Base-by-base conservation (phyloP, 208 protist species). In the Leishmania braziliensis region DNA sequence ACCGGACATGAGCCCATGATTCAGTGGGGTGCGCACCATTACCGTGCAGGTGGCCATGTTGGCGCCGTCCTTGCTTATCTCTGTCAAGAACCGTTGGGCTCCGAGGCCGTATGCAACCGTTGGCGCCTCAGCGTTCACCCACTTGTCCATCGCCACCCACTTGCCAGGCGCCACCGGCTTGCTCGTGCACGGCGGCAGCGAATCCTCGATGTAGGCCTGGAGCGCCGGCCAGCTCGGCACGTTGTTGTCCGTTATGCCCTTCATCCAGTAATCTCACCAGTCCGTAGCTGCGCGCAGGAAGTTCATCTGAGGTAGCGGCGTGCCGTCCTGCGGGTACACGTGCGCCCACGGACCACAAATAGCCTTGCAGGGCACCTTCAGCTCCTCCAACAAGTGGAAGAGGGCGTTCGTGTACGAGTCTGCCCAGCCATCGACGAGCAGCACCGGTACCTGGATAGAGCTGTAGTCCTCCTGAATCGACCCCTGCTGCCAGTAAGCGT, bases 331-430 rank as follows among this genome's bases (percentile, higher is more conserved):
- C 50, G 90, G 88, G 80, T 92, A 94, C n/a, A 81, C 82, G 77
- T 94, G 90, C 74, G 82, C 84, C 90, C 88, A 92, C n/a, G 90
- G 90, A 2, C 90, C 90, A 20, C 91, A 86, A 58, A 92, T 88
- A 39, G 84, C 90, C 63, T 88, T 87, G 48, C 88, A 82, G n/a
- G 90, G 90, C 58, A 91, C 82, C 20, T 82, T 82, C 36, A 94
- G 84, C 56, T 84, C 70, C 78, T 86, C 78, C 62, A 94, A 71
- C 33, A 92, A 71, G 51, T 82, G 82, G 75, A 94, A 94, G 33
- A 92, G 78, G 33, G 84, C 62, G 87, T 92, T 94, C 3, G 88
- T 92, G 79, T 94, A 94, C 23, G 88, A 81, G 78, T 94, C 90
- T 23, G 87, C 88, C 90, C 90, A 94, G 63, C 90, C 90, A 66